Conservation (phyloP, 768 basidiomycete genomes). For the Exsudoporus frostii region DNA sequence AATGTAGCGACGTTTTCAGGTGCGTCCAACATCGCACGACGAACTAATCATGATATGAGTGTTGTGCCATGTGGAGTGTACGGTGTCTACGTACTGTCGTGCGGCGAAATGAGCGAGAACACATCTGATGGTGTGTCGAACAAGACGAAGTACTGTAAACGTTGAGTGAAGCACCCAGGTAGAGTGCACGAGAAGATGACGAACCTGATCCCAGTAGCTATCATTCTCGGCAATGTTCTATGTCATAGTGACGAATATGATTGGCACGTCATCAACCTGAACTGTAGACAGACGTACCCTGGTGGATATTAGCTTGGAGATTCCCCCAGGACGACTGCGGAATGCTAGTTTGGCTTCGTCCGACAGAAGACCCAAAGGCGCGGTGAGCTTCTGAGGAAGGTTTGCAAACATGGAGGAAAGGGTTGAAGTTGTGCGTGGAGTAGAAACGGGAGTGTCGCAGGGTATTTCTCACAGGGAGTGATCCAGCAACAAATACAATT, state of each 20-base stretch:
- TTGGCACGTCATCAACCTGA: neutral
- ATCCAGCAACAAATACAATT: neutral
- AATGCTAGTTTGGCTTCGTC: constrained; percentile 91
- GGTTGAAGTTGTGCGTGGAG: neutral
- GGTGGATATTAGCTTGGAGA: constrained; percentile 67
- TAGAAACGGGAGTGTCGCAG: neutral
- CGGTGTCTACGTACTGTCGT: constrained; percentile 62
- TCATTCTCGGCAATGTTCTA: constrained; percentile 77
- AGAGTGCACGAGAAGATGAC: constrained; percentile 17
- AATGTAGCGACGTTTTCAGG: constrained; percentile 87
- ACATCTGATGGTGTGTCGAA: constrained; percentile 92
- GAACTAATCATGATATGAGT: constrained; percentile 48
- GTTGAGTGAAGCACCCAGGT: neutral
- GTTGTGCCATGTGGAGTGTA: neutral
- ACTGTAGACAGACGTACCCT: constrained; percentile 50
- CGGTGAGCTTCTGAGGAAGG: constrained; percentile 67
- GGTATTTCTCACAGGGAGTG: neutral
- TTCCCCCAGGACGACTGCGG: constrained; percentile 75
- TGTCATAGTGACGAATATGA: constrained; percentile 3
- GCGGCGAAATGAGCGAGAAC: constrained; percentile 81
- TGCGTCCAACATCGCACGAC: constrained; percentile 74
- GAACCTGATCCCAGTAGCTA: constrained; percentile 87
- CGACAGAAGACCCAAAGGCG: constrained; percentile 73
- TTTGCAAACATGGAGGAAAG: constrained; percentile 57
- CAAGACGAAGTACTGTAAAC: constrained; percentile 66